Conservation (phyloP, 2,329 filamentous ascomycete genomes). For the Colletotrichum somersetense region DNA sequence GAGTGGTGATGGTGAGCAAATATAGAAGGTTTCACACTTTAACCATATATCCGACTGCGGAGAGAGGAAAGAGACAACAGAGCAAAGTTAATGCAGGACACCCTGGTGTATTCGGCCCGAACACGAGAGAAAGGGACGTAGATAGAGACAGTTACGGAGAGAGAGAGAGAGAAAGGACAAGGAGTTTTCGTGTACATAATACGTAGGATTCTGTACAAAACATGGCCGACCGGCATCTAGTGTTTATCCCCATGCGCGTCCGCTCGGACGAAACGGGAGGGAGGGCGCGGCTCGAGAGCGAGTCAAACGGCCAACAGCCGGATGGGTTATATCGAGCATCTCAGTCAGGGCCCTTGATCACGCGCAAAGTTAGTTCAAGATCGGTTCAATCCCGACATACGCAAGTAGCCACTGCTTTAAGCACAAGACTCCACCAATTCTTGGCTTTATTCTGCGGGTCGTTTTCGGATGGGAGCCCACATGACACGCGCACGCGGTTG, state of each 20-base stretch:
- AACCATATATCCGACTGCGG: neutral
- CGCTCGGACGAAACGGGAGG: neutral
- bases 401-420: no score
- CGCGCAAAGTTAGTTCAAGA: neutral
- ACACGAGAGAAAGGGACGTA: no score
- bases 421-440: neutral
- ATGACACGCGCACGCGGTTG: neutral
- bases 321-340: conserved; percentile 8
- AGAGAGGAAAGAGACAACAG: neutral
- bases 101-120: no score
- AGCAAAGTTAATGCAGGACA: neutral
- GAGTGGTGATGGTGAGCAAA: neutral
- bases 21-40: neutral
- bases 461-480: neutral
- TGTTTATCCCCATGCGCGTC: neutral
- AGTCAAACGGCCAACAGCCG: conserved; percentile 16
- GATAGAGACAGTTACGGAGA: no score
- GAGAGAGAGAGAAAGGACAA: no score
- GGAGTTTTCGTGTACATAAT: conserved; percentile 39
- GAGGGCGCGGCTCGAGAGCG: neutral
- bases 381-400: conserved; percentile 12
- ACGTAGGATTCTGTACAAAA: conserved; percentile 35
- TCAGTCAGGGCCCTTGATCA: neutral
- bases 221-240: neutral
- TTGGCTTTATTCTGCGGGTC: conserved; percentile 34